A percentile compares a stretch with the other conserved stretches of the same genome.
Conservation (phyloP, 306 rosid species). For the Cucurbita moschata region DNA sequence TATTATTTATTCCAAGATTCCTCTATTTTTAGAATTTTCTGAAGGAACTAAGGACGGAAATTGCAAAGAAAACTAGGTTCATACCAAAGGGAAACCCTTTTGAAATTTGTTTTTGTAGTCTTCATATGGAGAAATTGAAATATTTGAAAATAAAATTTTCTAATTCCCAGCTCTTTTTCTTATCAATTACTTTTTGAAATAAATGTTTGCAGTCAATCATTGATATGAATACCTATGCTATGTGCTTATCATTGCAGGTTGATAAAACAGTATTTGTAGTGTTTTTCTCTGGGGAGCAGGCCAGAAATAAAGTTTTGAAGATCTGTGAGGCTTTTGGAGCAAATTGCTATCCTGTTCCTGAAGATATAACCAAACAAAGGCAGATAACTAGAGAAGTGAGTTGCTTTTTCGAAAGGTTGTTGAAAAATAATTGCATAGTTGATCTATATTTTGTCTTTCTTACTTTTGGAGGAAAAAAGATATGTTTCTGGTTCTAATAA, state of each 20-base stretch:
- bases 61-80: neutral
- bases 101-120: neutral
- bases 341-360: slow-evolving; percentile 93
- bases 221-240: neutral
- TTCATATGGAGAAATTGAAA: neutral
- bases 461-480: neutral
- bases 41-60: neutral
- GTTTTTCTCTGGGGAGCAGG: slow-evolving; percentile 95
- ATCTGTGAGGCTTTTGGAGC: slow-evolving; percentile 98
- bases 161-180: neutral
- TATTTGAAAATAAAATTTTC: neutral
- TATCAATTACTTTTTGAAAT: neutral
- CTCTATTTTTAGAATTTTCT: neutral
- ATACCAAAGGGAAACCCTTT: neutral
- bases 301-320: slow-evolving; percentile 81
- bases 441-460: slow-evolving; percentile 15
- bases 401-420: slow-evolving; percentile 7
- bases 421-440: slow-evolving; percentile 2
- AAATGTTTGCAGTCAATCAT: neutral
- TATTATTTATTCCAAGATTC: neutral
- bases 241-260: slow-evolving; percentile 36
- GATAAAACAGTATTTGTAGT: slow-evolving; percentile 91
- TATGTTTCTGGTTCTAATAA: slow-evolving; percentile 1
- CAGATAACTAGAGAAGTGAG: slow-evolving; percentile 91
- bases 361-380: slow-evolving; percentile 78